phyloP scores from a whole-genome alignment of 2,329 filamentous ascomycete species.

The Aureobasidium sp. region DNA sequence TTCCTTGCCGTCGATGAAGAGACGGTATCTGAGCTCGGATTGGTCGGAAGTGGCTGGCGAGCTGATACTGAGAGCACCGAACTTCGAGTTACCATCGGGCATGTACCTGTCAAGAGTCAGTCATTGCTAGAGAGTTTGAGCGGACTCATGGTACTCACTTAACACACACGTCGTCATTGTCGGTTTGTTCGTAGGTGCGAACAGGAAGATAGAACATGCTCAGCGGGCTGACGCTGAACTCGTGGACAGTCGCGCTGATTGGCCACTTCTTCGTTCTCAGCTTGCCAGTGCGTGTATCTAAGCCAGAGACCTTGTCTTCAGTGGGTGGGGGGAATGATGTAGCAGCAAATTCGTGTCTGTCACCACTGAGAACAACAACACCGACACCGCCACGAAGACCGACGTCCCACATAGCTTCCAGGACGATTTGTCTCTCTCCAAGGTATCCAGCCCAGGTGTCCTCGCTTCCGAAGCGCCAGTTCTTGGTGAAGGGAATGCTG shows the following conservation, averaged over 20 bases:
- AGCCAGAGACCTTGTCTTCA: constrained; percentile 48
- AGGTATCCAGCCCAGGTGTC: constrained; percentile 98
- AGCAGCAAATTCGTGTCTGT: constrained; percentile 97
- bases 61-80: constrained; percentile 84
- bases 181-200: constrained; percentile 83
- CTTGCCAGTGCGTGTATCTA: constrained; percentile 30
- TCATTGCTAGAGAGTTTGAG: not conserved
- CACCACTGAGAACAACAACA: constrained; percentile 88
- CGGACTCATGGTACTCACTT: constrained; percentile 68
- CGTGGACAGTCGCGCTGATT: constrained; percentile 74
- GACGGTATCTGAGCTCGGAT: constrained; percentile 80
- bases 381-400: constrained; percentile 74
- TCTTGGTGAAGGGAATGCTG: constrained; percentile 96
- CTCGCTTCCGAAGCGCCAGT: constrained; percentile 88
- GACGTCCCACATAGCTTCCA: constrained; percentile 94
- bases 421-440: constrained; percentile 77
- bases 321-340: constrained; percentile 73
- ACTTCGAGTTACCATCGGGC: constrained; percentile 89
- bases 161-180: constrained; percentile 83
- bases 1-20: constrained; percentile 85
- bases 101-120: constrained; percentile 64
- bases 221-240: constrained; percentile 92
- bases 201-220: constrained; percentile 95
- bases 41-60: constrained; percentile 69
- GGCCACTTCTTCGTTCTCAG: constrained; percentile 55